Evolutionary conservation across 1,284 basidiomycete genomes (phyloP).

Genomic region (Ganoderma sinense): DNA sequence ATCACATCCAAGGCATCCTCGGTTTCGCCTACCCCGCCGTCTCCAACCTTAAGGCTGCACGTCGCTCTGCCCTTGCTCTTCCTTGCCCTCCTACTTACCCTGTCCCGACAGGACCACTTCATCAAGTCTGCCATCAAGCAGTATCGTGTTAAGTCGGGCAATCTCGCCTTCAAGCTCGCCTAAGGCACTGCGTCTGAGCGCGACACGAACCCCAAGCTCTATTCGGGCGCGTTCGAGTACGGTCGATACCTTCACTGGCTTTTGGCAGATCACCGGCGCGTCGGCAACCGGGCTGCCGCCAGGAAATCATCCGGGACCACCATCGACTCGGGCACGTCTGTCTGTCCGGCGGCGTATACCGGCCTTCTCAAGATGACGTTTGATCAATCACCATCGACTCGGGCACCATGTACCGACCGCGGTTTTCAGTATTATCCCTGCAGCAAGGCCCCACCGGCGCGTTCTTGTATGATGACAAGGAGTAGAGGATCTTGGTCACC

Average conservation of each 20-base stretch:
- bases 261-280: slow-evolving; percentile 40
- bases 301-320: slow-evolving; percentile 44
- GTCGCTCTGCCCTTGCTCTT: not conserved
- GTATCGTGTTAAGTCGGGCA: slow-evolving; percentile 42
- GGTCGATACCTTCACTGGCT: slow-evolving; percentile 38
- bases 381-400: slow-evolving; percentile 56
- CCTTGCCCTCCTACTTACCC: not conserved
- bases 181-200: slow-evolving; percentile 50
- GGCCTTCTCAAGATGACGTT: slow-evolving; percentile 49
- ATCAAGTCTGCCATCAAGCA: slow-evolving; percentile 54
- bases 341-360: slow-evolving; percentile 63
- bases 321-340: slow-evolving; percentile 56
- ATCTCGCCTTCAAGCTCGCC: slow-evolving; percentile 61
- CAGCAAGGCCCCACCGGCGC: slow-evolving; percentile 32
- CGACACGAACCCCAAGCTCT: slow-evolving; percentile 47
- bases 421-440: slow-evolving; percentile 43
- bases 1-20: slow-evolving; percentile 40
- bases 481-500: slow-evolving; percentile 35
- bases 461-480: slow-evolving; percentile 43
- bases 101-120: slow-evolving; percentile 35
- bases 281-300: slow-evolving; percentile 33
- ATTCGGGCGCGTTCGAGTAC: slow-evolving; percentile 50
- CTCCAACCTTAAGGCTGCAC: slow-evolving; percentile 33
- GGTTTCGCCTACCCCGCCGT: slow-evolving; percentile 40
- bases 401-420: slow-evolving; percentile 30